Evolutionary conservation across 768 basidiomycete genomes (phyloP).

Genomic region (Mrakia hoshinonis): DNA sequence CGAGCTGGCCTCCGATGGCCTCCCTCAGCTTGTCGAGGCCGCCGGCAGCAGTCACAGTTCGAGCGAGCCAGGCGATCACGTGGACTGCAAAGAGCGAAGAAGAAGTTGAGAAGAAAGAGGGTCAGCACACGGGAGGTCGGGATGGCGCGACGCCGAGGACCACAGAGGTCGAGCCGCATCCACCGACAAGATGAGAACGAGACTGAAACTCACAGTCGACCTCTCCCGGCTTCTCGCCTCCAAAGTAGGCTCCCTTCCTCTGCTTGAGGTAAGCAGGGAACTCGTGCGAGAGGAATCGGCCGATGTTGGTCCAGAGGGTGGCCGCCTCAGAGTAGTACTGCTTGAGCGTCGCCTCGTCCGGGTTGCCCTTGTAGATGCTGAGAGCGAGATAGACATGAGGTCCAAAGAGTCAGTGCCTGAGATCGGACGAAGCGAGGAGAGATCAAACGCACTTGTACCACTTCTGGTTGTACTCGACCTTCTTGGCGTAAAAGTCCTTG

Average conservation of each 20-base stretch:
- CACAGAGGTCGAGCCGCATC: too few relatives aligned
- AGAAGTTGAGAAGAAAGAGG: neutral
- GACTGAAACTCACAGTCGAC: slow-evolving; percentile 20
- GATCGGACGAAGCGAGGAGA: neutral
- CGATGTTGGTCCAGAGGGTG: slow-evolving; percentile 12
- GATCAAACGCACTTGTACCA: slow-evolving; percentile 8
- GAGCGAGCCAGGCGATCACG: slow-evolving; percentile 27
- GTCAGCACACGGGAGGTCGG: too few relatives aligned
- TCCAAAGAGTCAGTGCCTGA: neutral
- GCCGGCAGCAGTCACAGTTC: slow-evolving; percentile 15
- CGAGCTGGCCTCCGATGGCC: neutral
- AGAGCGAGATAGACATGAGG: neutral
- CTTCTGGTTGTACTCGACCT: slow-evolving; percentile 12
- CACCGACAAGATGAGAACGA: neutral
- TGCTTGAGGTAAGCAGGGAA: slow-evolving; percentile 47
- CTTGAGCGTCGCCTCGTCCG: neutral
- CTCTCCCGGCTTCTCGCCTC: slow-evolving; percentile 15
- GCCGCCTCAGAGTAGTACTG: slow-evolving; percentile 15
- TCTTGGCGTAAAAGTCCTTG: slow-evolving; percentile 22
- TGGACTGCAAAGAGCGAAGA: slow-evolving; percentile 4
- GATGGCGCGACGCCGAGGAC: too few relatives aligned
- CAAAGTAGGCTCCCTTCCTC: slow-evolving; percentile 34
- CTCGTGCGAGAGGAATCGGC: slow-evolving; percentile 45
- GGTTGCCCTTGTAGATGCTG: slow-evolving; percentile 21
- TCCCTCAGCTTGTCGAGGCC: slow-evolving; percentile 15